These are phyloP conservation scores for Neophaeococcomyces aloes DNA, from an alignment of 2,329 filamentous ascomycete genomes.

Conservation along the genomic window DNA sequence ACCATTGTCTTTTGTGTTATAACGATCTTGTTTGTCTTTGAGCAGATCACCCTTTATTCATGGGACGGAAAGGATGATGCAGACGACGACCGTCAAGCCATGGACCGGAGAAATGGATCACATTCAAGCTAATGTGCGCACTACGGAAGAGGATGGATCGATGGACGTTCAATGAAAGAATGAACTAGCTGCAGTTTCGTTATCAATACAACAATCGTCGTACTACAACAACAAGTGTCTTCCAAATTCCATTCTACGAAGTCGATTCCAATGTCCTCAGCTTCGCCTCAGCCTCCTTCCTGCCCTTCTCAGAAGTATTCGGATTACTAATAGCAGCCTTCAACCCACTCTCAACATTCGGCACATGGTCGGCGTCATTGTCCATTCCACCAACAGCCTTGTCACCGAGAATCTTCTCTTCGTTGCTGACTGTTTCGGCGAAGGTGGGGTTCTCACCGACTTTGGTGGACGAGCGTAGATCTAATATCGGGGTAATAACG, in stretches of 20 bases:
- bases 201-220: no score
- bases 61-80: neutral
- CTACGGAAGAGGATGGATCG: no score
- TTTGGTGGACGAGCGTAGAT: no score
- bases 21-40: neutral
- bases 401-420: constrained; percentile 13
- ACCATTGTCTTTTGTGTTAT: neutral
- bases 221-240: no score
- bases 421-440: no score
- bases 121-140: no score
- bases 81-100: neutral
- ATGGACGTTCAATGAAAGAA: no score
- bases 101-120: neutral
- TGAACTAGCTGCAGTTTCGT: no score
- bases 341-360: constrained; percentile 11
- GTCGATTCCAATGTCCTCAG: constrained; percentile 1
- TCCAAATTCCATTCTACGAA: no score
- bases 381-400: constrained; percentile 15
- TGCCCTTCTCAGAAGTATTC: neutral
- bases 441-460: no score
- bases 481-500: no score
- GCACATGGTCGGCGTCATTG: constrained; percentile 12
- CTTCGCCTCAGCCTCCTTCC: constrained; percentile 4
- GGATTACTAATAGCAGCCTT: constrained; percentile 10
- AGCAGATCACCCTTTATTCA: neutral